Percentiles rank a stretch among this genome's conserved stretches.
phyloP scores from a whole-genome alignment of 108 stramenopile genomes.

The Fragilariopsis cylindrus region DNA sequence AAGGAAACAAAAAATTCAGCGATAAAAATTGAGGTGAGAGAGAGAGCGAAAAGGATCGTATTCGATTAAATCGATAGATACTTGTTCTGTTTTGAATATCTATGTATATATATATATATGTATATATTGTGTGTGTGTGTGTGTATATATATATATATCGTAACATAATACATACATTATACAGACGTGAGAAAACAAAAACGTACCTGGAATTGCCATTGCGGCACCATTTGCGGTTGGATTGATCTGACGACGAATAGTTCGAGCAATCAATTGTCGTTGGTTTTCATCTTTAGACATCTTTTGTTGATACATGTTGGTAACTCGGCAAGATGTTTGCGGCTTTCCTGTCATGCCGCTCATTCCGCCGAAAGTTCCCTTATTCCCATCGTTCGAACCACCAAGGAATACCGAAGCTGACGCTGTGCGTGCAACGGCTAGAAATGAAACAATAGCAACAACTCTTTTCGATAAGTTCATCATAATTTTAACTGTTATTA shows the following conservation, averaged over 20 bases:
- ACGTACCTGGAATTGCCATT: constrained; percentile 74
- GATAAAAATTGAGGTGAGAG: too few species aligned
- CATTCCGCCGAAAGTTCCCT: neutral
- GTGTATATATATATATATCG: neutral
- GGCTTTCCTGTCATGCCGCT: neutral
- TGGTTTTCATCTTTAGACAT: neutral
- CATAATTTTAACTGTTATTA: neutral
- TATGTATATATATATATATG: too few species aligned
- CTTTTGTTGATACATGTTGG: constrained; percentile 1
- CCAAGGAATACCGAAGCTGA: constrained; percentile 49
- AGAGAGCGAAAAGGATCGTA: too few species aligned
- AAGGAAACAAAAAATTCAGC: too few species aligned
- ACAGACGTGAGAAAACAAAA: too few species aligned
- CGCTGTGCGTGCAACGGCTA: constrained; percentile 8
- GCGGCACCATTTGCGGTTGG: constrained; percentile 48
- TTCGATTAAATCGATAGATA: too few species aligned
- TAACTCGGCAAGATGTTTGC: constrained; percentile 5
- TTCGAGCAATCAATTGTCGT: constrained; percentile 14
- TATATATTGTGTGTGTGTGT: too few species aligned
- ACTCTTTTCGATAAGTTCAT: constrained; percentile 22
- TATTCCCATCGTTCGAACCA: neutral
- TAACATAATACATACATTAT: neutral
- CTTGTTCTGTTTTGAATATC: too few species aligned
- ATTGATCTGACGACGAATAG: constrained; percentile 20
- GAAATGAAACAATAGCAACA: neutral